Evolutionary conservation across 2,329 filamentous ascomycete genomes (phyloP).

Genomic region (Pezicula rhizophila): DNA sequence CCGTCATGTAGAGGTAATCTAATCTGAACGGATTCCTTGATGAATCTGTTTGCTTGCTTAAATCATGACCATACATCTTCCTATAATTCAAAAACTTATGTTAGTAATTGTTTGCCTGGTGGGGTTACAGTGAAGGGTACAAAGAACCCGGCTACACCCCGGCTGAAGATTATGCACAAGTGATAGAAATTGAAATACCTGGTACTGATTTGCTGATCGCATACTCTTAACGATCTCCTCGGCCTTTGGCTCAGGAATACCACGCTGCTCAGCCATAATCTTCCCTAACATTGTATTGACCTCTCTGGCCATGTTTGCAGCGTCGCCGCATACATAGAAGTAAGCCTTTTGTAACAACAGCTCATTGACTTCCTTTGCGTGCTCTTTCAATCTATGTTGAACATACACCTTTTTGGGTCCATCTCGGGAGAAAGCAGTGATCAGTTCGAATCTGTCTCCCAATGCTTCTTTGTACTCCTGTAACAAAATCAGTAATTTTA

Average conservation of each 20-base stretch:
- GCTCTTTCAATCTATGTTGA: constrained; percentile 83
- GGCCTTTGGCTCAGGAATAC: constrained; percentile 76
- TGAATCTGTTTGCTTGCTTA: neutral
- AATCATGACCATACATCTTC: constrained; percentile 65
- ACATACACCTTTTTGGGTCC: constrained; percentile 88
- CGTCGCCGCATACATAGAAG: constrained; percentile 97
- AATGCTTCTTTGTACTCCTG: constrained; percentile 79
- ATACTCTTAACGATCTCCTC: constrained; percentile 97
- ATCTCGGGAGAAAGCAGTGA: constrained; percentile 95
- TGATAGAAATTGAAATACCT: constrained; percentile 49
- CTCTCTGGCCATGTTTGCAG: constrained; percentile 92
- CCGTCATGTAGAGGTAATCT: neutral
- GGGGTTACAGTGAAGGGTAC: constrained; percentile 1
- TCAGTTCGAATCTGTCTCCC: constrained; percentile 82
- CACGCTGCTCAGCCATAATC: constrained; percentile 79
- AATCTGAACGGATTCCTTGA: neutral
- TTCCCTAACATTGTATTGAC: constrained; percentile 82
- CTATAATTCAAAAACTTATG: constrained; percentile 30
- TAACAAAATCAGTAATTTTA: constrained; percentile 13
- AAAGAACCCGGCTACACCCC: constrained; percentile 2
- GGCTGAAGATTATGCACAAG: constrained; percentile 1
- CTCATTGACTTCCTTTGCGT: constrained; percentile 77
- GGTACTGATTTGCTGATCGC: constrained; percentile 91
- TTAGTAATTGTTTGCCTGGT: constrained; percentile 4
- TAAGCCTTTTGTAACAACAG: constrained; percentile 82